phyloP scores from a whole-genome alignment of 192 early-diverging fungal genomes.

The Coemansia sp. region DNA sequence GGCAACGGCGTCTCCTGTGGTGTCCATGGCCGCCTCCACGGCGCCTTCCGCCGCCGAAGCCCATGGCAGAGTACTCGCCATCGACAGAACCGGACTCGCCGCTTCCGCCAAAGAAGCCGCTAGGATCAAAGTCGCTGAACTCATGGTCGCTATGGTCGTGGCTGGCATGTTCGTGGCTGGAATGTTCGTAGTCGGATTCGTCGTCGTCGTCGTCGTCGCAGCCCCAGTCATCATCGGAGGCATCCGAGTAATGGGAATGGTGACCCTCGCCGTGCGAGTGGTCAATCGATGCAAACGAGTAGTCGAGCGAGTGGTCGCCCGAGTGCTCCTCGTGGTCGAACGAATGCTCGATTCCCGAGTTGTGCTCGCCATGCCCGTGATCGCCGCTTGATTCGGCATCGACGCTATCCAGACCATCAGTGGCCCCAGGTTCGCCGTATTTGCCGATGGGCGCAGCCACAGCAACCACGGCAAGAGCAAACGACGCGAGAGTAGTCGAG shows the following conservation, averaged over 20 bases:
- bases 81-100: neutral
- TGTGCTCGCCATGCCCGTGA: neutral
- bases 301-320: neutral
- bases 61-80: neutral
- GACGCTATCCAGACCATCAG: neutral
- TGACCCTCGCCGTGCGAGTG: neutral
- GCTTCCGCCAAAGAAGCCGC: neutral
- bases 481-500: neutral
- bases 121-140: neutral
- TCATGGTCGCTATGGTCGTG: neutral
- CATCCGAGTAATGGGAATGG: neutral
- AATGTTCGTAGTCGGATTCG: neutral
- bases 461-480: constrained; percentile 12
- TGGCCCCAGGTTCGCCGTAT: neutral
- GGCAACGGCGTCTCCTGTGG: neutral
- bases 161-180: no score
- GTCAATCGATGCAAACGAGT: neutral
- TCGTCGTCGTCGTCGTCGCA: constrained; percentile 3
- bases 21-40: neutral
- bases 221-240: neutral
- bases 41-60: neutral
- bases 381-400: neutral
- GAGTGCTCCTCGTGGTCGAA: neutral
- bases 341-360: neutral
- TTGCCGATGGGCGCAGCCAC: constrained; percentile 10